These are phyloP conservation scores for Hypoxylon sp. DNA, from an alignment of 2,329 filamentous ascomycete genomes.

Conservation along the genomic window DNA sequence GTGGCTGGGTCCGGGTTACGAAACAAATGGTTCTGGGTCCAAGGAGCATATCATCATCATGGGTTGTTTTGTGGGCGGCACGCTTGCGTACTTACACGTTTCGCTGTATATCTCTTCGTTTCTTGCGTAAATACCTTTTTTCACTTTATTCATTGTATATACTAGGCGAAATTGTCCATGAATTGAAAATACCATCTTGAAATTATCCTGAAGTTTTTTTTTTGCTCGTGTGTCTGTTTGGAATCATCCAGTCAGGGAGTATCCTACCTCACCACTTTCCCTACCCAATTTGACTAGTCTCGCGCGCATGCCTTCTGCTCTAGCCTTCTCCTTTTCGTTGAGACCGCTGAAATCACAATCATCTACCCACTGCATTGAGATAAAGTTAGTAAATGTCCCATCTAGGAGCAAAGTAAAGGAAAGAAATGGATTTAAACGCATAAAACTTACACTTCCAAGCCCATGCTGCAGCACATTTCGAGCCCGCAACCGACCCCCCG, in stretches of 20 bases:
- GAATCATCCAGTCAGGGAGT: constrained; percentile 64
- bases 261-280: constrained; percentile 69
- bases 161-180: constrained; percentile 25
- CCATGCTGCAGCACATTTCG: constrained; percentile 81
- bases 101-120: constrained; percentile 31
- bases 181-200: constrained; percentile 1
- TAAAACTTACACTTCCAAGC: constrained; percentile 57
- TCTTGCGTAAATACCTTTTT: constrained; percentile 24
- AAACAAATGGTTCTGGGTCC: not conserved
- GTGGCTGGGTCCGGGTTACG: not conserved
- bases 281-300: constrained; percentile 69
- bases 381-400: constrained; percentile 10
- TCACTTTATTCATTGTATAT: constrained; percentile 30
- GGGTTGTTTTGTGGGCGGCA: constrained; percentile 2
- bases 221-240: not conserved
- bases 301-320: constrained; percentile 70
- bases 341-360: constrained; percentile 63
- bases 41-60: constrained; percentile 12
- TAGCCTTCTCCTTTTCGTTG: constrained; percentile 52
- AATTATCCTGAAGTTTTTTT: constrained; percentile 14
- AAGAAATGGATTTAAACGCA: not conserved
- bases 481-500: constrained; percentile 64
- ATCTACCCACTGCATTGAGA: constrained; percentile 61
- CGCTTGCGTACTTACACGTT: constrained; percentile 22
- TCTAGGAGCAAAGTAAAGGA: constrained; percentile 6